Percentiles rank a stretch among this genome's conserved stretches.
phyloP scores from a whole-genome alignment of 2,329 filamentous ascomycete species.

The Ceratocystis destructans region DNA sequence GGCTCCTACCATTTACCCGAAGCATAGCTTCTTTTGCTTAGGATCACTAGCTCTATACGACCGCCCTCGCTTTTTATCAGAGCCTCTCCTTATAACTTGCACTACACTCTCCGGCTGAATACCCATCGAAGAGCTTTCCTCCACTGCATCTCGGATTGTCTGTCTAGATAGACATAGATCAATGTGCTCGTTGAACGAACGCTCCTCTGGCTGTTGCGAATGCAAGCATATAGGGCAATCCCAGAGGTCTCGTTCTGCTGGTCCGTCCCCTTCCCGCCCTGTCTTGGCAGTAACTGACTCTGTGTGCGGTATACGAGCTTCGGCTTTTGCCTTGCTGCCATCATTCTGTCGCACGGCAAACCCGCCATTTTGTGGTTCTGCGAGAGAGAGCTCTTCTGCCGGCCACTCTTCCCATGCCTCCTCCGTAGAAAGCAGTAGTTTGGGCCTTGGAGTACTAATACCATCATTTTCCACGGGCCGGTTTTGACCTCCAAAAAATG shows the following conservation, averaged over 20 bases:
- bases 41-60: constrained; percentile 28
- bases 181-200: constrained; percentile 76
- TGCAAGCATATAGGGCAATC: constrained; percentile 76
- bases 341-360: not conserved
- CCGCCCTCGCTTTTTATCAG: constrained; percentile 21
- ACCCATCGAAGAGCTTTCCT: constrained; percentile 30
- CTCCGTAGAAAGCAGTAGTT: constrained; percentile 21
- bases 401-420: constrained; percentile 55
- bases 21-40: constrained; percentile 40
- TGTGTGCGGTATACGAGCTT: not conserved
- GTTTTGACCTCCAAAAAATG: constrained; percentile 59
- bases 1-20: constrained; percentile 28
- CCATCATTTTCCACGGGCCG: constrained; percentile 17
- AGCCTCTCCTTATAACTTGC: constrained; percentile 10
- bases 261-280: not conserved
- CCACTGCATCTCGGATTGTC: constrained; percentile 72
- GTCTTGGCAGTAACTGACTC: not conserved
- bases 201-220: constrained; percentile 61
- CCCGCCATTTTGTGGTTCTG: not conserved
- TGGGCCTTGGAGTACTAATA: not conserved
- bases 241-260: constrained; percentile 47
- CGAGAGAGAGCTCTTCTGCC: constrained; percentile 33
- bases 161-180: constrained; percentile 78
- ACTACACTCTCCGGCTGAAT: constrained; percentile 21
- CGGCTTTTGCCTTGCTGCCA: not conserved